phyloP scores from a whole-genome alignment of 176 grass and related monocot genomes.

The Triticum turgidum region DNA sequence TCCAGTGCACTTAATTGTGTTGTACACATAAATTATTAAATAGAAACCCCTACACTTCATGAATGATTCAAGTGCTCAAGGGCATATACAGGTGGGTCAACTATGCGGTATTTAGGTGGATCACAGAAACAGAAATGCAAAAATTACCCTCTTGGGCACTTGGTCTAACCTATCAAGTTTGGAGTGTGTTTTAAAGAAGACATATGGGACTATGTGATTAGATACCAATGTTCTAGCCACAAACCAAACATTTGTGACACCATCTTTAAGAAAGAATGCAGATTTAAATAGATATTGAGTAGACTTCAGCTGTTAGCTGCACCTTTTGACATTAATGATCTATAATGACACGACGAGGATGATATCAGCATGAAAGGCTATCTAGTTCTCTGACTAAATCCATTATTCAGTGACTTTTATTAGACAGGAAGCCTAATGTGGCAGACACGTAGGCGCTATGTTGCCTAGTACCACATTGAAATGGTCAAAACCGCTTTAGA shows the following conservation, averaged over 20 bases:
- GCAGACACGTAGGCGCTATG: background rate
- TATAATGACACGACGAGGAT: background rate
- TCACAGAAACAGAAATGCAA: slow-evolving; percentile 10
- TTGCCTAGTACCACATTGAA: background rate
- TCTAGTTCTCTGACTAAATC: background rate
- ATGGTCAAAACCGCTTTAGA: background rate
- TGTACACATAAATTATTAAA: background rate
- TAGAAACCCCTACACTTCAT: slow-evolving; percentile 3
- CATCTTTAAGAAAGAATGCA: background rate
- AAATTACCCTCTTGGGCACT: background rate
- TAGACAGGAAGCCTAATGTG: slow-evolving; percentile 13
- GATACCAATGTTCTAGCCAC: background rate
- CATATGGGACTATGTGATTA: background rate
- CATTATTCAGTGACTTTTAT: background rate
- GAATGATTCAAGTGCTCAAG: slow-evolving; percentile 7
- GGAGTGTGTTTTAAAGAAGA: background rate
- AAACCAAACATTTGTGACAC: background rate
- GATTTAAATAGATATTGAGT: background rate
- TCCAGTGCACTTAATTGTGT: background rate
- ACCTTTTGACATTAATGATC: slow-evolving; percentile 8
- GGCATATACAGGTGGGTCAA: background rate
- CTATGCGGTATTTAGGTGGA: slow-evolving; percentile 3
- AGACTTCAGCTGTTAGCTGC: background rate
- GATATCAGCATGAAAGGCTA: background rate
- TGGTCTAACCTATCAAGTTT: slow-evolving; percentile 8